phyloP scores from a whole-genome alignment of 768 basidiomycete species.

The Phlebiopsis gigantea region DNA sequence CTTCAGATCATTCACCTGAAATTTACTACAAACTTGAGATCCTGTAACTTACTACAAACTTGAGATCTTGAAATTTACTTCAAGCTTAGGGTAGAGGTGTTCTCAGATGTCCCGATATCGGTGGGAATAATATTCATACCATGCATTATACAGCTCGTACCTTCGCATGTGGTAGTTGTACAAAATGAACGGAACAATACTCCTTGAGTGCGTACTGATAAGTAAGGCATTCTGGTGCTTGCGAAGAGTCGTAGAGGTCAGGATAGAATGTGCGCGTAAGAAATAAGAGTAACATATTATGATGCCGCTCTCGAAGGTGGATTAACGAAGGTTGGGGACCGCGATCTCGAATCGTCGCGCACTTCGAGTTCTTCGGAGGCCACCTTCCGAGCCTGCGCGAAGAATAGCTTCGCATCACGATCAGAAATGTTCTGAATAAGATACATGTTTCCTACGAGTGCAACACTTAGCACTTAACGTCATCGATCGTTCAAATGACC shows the following conservation, averaged over 20 bases:
- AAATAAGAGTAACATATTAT: too few relatives aligned
- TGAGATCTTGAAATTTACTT: neutral
- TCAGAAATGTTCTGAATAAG: conserved; percentile 83
- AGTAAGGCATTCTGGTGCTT: too few relatives aligned
- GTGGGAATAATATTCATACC: too few relatives aligned
- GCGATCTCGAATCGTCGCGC: neutral
- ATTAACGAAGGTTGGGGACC: neutral
- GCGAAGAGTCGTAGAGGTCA: too few relatives aligned
- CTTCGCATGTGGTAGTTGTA: too few relatives aligned
- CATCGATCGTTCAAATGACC: neutral
- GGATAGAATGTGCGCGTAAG: too few relatives aligned
- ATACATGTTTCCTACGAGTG: conserved; percentile 74
- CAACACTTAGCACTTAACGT: neutral
- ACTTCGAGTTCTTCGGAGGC: neutral
- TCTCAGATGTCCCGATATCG: too few relatives aligned
- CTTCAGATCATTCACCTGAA: neutral
- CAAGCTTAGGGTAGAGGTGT: neutral
- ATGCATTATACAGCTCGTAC: too few relatives aligned
- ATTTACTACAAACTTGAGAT: neutral
- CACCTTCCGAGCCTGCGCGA: conserved; percentile 76
- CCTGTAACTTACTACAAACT: neutral
- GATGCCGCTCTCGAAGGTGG: neutral
- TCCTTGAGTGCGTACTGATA: too few relatives aligned
- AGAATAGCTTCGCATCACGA: conserved; percentile 80
- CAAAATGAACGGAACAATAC: too few relatives aligned